phyloP scores from a whole-genome alignment of 768 basidiomycete species.

The Lyophyllum atratum region DNA sequence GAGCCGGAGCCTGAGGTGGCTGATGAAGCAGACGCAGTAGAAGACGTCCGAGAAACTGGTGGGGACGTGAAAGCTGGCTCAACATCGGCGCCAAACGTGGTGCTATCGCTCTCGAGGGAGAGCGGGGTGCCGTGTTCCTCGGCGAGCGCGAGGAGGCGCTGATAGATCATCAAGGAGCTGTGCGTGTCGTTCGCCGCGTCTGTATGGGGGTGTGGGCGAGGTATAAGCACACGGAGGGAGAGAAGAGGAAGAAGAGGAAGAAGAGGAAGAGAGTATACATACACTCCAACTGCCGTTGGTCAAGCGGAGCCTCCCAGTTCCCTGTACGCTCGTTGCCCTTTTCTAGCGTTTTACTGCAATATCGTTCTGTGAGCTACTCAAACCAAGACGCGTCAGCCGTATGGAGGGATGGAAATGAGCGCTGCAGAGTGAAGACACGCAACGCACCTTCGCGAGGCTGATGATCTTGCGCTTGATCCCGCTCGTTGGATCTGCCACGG shows the following conservation, averaged over 20 bases:
- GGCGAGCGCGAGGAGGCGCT: conserved; percentile 27
- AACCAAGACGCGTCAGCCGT: background rate
- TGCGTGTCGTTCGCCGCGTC: conserved; percentile 43
- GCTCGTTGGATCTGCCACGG: conserved; percentile 28
- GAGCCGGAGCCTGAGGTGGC: background rate
- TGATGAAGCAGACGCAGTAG: background rate
- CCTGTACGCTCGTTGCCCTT: conserved; percentile 32
- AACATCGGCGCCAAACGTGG: conserved; percentile 7
- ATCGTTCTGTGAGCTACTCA: conserved; percentile 30
- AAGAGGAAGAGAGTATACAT: no score
- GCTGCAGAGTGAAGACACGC: background rate
- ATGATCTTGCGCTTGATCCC: conserved; percentile 28
- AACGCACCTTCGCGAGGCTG: conserved; percentile 32
- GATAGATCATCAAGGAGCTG: conserved; percentile 30
- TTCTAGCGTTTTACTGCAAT: conserved; percentile 29
- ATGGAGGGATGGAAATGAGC: no score
- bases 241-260: no score
- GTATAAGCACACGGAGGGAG: background rate
- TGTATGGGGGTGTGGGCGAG: conserved; percentile 4
- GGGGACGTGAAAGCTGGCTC: background rate
- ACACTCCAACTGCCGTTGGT: conserved; percentile 30
- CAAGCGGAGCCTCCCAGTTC: conserved; percentile 35
- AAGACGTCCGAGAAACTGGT: background rate
- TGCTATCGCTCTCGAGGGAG: no score
- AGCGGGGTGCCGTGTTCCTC: conserved; percentile 18